Evolutionary conservation across 176 grass and related monocot species (phyloP).

Genomic region (Alloteropsis semialata): DNA sequence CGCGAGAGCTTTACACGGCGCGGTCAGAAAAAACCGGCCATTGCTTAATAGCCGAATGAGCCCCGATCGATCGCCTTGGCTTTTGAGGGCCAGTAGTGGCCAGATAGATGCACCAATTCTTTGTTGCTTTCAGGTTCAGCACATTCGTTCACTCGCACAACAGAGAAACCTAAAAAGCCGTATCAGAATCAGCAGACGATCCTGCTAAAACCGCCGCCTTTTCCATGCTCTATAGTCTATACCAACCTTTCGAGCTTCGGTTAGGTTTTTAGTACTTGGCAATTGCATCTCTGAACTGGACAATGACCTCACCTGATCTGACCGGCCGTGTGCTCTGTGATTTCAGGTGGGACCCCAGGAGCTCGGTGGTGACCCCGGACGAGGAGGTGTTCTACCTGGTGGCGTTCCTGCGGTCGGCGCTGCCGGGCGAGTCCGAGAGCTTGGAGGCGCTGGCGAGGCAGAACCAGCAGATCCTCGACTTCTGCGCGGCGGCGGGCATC

Average conservation of each 20-base stretch:
- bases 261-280: background rate
- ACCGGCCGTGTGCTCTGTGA: no score
- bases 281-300: background rate
- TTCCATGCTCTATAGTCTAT: background rate
- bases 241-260: background rate
- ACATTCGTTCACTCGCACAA: background rate
- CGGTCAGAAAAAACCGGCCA: background rate
- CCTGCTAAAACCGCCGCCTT: slow-evolving; percentile 7
- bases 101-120: background rate
- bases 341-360: slow-evolving; percentile 90
- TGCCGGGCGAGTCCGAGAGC: slow-evolving; percentile 51
- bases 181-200: slow-evolving; percentile 14
- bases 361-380: slow-evolving; percentile 74
- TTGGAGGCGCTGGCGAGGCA: slow-evolving; percentile 55
- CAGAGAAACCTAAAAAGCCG: background rate
- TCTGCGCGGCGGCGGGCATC: slow-evolving; percentile 59
- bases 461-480: slow-evolving; percentile 73
- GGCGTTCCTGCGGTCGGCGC: slow-evolving; percentile 75
- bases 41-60: background rate
- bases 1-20: slow-evolving; percentile 7
- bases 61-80: background rate
- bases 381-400: slow-evolving; percentile 97
- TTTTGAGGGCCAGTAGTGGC: slow-evolving; percentile 11
- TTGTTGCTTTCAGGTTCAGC: slow-evolving; percentile 25
- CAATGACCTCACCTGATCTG: background rate